Evolutionary conservation across 2,329 filamentous ascomycete genomes (phyloP).

Genomic region (Thermothelomyces thermophilus): DNA sequence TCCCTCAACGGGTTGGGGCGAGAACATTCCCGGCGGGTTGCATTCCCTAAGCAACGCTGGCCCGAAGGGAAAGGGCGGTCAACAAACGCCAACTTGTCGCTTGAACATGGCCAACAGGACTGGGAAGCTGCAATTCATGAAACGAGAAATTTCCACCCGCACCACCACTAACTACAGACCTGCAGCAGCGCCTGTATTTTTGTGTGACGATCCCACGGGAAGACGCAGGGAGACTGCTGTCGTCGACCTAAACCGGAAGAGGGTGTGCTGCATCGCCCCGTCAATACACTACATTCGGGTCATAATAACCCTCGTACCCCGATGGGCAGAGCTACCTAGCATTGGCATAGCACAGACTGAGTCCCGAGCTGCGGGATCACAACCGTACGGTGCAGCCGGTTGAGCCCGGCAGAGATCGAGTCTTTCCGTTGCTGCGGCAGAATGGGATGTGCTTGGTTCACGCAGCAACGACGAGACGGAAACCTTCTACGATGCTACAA

Average conservation of each 20-base stretch:
- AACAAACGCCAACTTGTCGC: neutral
- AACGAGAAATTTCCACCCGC: slow-evolving; percentile 3
- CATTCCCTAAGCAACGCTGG: neutral
- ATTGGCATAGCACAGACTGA: neutral
- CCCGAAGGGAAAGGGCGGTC: slow-evolving; percentile 21
- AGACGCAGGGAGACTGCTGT: slow-evolving; percentile 3
- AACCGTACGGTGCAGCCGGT: slow-evolving; percentile 5
- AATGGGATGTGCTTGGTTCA: slow-evolving; percentile 19
- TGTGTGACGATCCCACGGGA: slow-evolving; percentile 6
- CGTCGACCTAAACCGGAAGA: neutral
- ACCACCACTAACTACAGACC: slow-evolving; percentile 10
- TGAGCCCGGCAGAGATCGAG: slow-evolving; percentile 4
- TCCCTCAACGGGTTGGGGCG: slow-evolving; percentile 17
- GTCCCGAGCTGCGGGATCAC: slow-evolving; percentile 16
- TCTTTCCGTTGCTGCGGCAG: slow-evolving; percentile 18
- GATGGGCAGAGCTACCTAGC: no score
- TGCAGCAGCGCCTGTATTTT: slow-evolving; percentile 18
- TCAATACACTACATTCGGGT: neutral
- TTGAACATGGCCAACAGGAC: no score
- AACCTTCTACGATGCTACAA: neutral
- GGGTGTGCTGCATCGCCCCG: slow-evolving; percentile 5
- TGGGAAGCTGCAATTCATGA: neutral
- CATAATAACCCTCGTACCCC: no score
- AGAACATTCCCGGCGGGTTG: neutral
- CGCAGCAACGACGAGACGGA: slow-evolving; percentile 13